Evolutionary conservation across 441 rosid genomes (phyloP).

Genomic region (Daphne laureola): DNA sequence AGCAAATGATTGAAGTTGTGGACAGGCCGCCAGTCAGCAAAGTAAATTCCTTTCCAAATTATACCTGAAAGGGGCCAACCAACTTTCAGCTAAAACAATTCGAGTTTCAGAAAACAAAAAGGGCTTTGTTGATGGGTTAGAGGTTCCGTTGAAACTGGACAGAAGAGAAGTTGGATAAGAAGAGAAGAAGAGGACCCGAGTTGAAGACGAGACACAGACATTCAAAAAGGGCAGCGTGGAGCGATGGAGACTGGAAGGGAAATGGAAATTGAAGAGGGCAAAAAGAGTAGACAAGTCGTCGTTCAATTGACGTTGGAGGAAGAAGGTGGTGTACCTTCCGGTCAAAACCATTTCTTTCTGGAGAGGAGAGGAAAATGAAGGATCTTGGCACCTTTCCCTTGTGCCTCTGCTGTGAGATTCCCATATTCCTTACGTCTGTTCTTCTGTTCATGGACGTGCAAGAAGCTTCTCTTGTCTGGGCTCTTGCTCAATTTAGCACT

Average conservation of each 20-base stretch:
- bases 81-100: background rate
- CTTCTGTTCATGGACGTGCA: too few relatives aligned
- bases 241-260: too few relatives aligned
- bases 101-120: conserved; percentile 7
- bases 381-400: background rate
- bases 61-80: background rate
- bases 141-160: conserved; percentile 5
- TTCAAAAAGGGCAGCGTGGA: background rate
- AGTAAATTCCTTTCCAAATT: background rate
- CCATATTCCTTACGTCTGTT: too few relatives aligned
- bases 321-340: conserved; percentile 13
- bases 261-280: too few relatives aligned
- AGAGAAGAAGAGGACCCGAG: background rate
- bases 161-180: background rate
- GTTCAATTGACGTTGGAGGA: too few relatives aligned
- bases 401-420: background rate
- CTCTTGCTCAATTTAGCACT: too few relatives aligned
- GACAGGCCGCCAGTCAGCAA: too few relatives aligned
- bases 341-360: conserved; percentile 26
- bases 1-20: background rate
- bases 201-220: background rate
- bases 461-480: too few relatives aligned
- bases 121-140: background rate
- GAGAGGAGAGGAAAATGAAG: background rate
- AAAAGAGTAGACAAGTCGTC: too few relatives aligned